Evolutionary conservation across 176 grass and related monocot species (phyloP).

Genomic region (Tuctoria greenei): DNA sequence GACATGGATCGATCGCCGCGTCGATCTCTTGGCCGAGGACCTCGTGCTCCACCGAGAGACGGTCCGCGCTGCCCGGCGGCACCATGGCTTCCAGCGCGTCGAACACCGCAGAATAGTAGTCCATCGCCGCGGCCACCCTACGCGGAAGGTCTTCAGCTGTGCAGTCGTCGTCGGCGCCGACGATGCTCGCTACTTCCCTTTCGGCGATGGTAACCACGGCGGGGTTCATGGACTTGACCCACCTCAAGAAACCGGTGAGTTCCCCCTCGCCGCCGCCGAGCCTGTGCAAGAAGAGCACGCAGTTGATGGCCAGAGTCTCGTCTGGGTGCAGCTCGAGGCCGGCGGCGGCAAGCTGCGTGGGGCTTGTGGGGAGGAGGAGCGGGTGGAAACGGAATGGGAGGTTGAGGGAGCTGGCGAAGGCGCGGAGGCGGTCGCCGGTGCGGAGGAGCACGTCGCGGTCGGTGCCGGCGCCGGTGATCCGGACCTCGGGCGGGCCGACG

Average conservation of each 20-base stretch:
- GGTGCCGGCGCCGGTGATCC: constrained; percentile 75
- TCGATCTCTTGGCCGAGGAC: constrained; percentile 69
- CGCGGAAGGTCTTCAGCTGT: constrained; percentile 18
- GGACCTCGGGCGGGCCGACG: constrained; percentile 52
- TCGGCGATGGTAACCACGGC: constrained; percentile 77
- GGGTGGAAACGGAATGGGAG: constrained; percentile 87
- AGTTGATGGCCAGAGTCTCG: constrained; percentile 80
- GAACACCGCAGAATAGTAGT: constrained; percentile 80
- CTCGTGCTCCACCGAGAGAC: constrained; percentile 68
- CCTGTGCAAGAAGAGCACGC: constrained; percentile 67
- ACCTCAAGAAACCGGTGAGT: constrained; percentile 38
- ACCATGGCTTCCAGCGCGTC: constrained; percentile 81
- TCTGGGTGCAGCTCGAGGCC: constrained; percentile 47
- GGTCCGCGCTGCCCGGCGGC: constrained; percentile 64
- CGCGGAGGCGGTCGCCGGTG: constrained; percentile 78
- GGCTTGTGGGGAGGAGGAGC: constrained; percentile 44
- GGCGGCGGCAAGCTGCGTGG: constrained; percentile 7
- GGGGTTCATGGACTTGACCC: constrained; percentile 59
- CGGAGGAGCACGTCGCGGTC: constrained; percentile 68
- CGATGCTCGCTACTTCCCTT: constrained; percentile 47
- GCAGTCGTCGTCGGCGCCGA: not conserved
- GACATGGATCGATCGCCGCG: constrained; percentile 22
- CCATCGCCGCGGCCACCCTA: constrained; percentile 49
- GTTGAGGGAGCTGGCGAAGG: constrained; percentile 72
- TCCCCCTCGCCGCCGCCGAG: constrained; percentile 25